Base-by-base conservation (phyloP, 169 alveolate genomes). In the Besnoitia besnoiti region DNA sequence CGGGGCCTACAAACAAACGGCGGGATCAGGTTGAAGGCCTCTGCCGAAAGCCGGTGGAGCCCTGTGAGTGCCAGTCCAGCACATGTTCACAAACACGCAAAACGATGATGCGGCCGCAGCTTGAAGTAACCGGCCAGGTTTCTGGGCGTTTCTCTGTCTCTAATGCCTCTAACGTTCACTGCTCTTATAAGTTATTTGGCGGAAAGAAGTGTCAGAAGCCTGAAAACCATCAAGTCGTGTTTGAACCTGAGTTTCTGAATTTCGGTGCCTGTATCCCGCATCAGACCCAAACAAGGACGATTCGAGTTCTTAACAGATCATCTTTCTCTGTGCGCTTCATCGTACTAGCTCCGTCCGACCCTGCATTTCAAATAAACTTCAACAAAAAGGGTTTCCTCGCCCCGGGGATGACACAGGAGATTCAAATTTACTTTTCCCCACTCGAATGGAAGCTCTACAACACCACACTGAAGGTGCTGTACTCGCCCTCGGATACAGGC, bases 301-400 rank as follows among this genome's bases (percentile, higher is more conserved):
- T 77, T 21, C 87, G 87, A 24, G n/a, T 77, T 77, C 37, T 42
- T 2, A 77, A 77, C 40, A 24, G 61, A 30, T 40, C 87, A 5
- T 16, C 19, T 5, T 24, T 5, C n/a, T 30, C 87, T 8, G 87
- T 77, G 10, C 50, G 47, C 4, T 77, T 77, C 24, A 4, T 39
- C 59, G 21, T 77, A 40, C 61, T 77, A 40, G 61, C 61, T 27
- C 87, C 87, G 42, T 8, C 50, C 24, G 59, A 35, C n/a, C 40
- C 61, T 42, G 40, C 59, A 5, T 77, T 77, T 46, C 87, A 44
- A 0, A 27, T 77, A 14, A 30, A 19, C 59, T 77, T 77, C 59
- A 59, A 77, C 8, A 77, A 77, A 77, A 77, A 77, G 35, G 59
- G 87, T 59, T 77, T 39, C 47, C 59, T 77, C 8, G 87, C 87